Base-by-base conservation (phyloP, 257 asterid species). In the Orobanche coerulescens region DNA sequence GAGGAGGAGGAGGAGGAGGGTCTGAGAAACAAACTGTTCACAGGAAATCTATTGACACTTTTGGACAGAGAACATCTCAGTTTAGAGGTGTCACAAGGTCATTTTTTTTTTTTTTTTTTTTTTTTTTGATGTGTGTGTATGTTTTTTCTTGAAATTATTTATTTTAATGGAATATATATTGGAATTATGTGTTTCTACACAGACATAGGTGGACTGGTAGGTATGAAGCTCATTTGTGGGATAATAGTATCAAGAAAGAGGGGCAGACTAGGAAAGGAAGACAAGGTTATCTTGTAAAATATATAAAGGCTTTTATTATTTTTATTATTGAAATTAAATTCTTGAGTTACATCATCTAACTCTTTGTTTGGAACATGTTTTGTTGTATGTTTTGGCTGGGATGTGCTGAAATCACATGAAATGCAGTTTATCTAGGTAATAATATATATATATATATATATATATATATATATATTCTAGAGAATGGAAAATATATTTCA, bases 11-110 rank as follows among this genome's bases (percentile, higher is more conserved):
- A n/a, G n/a, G n/a, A n/a, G n/a, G n/a, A n/a, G 75, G 60, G 2
- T 68, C 69, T 60, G 79, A 65, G 5, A 82, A 82, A 58, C 88
- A 85, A 56, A 70, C 90, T 65, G 84, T 80, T 42, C 94, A 85
- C 39, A 76, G 94, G 70, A 85, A 85, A 72, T 85, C 88, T n/a
- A 78, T 85, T 3, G 88, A 85, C 68, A 85, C 94, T 37, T 85
- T 85, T 66, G 94, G 94, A 6, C 94, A 85, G 25, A 85, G 94
- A 71, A 85, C 94, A 5, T 85, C 94, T 56, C 94, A 85, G 86
- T 85, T 80, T 34, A 82, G 94, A 80, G 94, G 94, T 36, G 94
- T 85, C 16, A 85, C 94, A 28, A 82, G 94, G 94, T 85, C 23
- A 56, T 62, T 62, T 4, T 42, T 49, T 48, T 22, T 4, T 12